Conservation (phyloP, 2,329 filamentous ascomycete species). For the Cordyceps militaris region DNA sequence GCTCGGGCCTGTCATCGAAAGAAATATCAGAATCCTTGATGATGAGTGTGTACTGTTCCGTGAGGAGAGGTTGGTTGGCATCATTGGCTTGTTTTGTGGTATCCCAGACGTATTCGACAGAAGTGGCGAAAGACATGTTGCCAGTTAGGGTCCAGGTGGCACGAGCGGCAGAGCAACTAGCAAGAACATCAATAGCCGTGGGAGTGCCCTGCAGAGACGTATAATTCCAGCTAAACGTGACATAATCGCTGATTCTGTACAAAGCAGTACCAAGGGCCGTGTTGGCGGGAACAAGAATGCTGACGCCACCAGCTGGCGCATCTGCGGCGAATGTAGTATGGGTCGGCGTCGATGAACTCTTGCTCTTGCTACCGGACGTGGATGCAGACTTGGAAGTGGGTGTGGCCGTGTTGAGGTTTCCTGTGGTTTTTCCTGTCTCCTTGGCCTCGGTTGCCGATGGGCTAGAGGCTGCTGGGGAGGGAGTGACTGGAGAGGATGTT, state of each 20-base stretch:
- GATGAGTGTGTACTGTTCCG: slow-evolving; percentile 53
- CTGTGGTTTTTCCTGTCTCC: slow-evolving; percentile 20
- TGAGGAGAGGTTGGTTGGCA: slow-evolving; percentile 40
- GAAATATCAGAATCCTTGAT: slow-evolving; percentile 52
- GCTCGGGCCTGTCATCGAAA: slow-evolving; percentile 41
- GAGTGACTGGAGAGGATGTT: background rate
- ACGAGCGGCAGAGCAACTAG: slow-evolving; percentile 45
- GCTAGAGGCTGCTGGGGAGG: background rate
- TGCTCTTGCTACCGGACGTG: slow-evolving; percentile 20
- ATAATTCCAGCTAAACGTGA: slow-evolving; percentile 61
- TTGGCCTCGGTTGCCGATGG: slow-evolving; percentile 8
- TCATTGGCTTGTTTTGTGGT: slow-evolving; percentile 43
- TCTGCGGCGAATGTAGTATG: slow-evolving; percentile 38
- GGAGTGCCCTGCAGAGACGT: slow-evolving; percentile 52
- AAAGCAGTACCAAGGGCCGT: slow-evolving; percentile 39
- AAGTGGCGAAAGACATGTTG: slow-evolving; percentile 53
- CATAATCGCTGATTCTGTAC: slow-evolving; percentile 53
- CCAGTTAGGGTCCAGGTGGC: slow-evolving; percentile 54
- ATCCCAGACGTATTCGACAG: slow-evolving; percentile 51
- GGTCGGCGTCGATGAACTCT: slow-evolving; percentile 16
- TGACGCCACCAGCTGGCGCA: slow-evolving; percentile 43
- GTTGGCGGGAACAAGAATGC: slow-evolving; percentile 45
- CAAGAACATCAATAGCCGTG: slow-evolving; percentile 52
- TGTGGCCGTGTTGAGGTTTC: slow-evolving; percentile 34
- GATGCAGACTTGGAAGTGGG: slow-evolving; percentile 19